Conservation (phyloP, 1,284 basidiomycete species). For the Ceraceosorus bombacis region DNA sequence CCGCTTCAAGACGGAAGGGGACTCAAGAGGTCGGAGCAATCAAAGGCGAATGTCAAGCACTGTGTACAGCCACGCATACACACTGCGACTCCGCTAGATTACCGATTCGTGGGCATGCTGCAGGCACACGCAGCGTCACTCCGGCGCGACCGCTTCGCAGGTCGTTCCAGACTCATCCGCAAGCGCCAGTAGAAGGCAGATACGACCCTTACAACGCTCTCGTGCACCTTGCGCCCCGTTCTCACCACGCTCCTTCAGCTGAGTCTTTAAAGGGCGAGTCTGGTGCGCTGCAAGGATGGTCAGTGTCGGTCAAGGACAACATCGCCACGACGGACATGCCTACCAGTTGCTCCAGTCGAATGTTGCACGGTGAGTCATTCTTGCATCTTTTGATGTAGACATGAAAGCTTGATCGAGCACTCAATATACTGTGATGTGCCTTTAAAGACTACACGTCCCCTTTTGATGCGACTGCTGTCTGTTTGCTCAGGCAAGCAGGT, state of each 20-base stretch:
- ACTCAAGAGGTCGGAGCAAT: too few species aligned
- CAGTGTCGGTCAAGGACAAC: slow-evolving; percentile 43
- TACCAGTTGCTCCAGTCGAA: slow-evolving; percentile 33
- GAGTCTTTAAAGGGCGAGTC: neutral
- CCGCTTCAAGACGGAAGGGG: too few species aligned
- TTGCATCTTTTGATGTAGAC: neutral
- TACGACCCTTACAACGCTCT: neutral
- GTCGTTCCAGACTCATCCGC: neutral
- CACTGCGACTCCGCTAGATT: too few species aligned
- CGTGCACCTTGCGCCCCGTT: neutral
- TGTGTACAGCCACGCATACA: too few species aligned
- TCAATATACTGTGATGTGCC: neutral
- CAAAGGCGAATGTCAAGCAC: too few species aligned
- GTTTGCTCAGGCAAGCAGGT: slow-evolving; percentile 59
- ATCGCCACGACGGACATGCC: slow-evolving; percentile 25
- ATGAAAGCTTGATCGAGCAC: neutral
- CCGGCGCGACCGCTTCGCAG: too few species aligned
- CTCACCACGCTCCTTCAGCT: neutral
- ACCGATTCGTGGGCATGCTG: too few species aligned
- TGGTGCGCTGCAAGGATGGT: slow-evolving; percentile 27
- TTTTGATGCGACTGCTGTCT: slow-evolving; percentile 79
- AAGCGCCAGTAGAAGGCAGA: neutral
- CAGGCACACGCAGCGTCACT: too few species aligned
- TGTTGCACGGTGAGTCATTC: slow-evolving; percentile 22
- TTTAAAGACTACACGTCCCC: slow-evolving; percentile 59